Conservation (phyloP, 192 early-diverging fungal species). For the Lobosporangium transversale region DNA sequence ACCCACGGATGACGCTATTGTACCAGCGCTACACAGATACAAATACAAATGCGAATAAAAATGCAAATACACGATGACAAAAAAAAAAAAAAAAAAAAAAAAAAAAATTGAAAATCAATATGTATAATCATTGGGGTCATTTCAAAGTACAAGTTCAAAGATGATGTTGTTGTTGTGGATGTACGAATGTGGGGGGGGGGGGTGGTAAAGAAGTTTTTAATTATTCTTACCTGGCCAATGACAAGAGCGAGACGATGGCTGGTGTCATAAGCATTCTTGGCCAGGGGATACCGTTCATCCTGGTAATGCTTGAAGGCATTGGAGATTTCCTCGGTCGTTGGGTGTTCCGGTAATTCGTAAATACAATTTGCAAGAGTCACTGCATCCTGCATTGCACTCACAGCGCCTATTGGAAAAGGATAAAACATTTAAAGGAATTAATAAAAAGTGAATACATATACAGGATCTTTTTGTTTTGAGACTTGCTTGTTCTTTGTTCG, state of each 20-base stretch:
- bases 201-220: not conserved
- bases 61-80: not conserved
- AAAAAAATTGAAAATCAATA: not conserved
- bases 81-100: not conserved
- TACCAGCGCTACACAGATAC: constrained; percentile 19
- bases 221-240: constrained; percentile 8
- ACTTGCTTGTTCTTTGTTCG: too few relatives aligned
- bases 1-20: constrained; percentile 1
- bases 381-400: constrained; percentile 33
- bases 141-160: too few relatives aligned
- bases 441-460: too few relatives aligned
- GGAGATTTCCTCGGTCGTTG: constrained; percentile 12
- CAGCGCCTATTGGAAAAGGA: constrained; percentile 3
- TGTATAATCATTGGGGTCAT: too few relatives aligned
- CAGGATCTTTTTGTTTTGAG: too few relatives aligned
- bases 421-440: not conserved
- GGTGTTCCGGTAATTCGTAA: constrained; percentile 10
- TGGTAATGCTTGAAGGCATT: constrained; percentile 9
- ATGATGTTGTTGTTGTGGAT: too few relatives aligned
- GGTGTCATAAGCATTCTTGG: constrained; percentile 24
- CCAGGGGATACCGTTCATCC: constrained; percentile 1
- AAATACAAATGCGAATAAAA: too few relatives aligned
- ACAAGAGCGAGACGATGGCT: constrained; percentile 10
- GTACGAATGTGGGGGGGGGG: too few relatives aligned
- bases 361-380: constrained; percentile 18